Evolutionary conservation across 2,329 filamentous ascomycete genomes (phyloP).

Genomic region (Neocatenulostroma microsporum): DNA sequence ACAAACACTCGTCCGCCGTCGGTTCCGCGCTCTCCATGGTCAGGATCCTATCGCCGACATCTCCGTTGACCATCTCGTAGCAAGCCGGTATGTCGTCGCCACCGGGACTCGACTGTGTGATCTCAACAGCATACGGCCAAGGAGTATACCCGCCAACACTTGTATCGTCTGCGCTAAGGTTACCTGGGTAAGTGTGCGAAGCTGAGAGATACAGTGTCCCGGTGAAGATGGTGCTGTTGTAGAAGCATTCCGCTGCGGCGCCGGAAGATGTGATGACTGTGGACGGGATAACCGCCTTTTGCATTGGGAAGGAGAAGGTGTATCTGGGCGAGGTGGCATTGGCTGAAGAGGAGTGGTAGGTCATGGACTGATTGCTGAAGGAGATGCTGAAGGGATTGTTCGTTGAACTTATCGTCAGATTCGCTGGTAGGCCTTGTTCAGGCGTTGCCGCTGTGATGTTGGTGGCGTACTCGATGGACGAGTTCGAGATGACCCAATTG

Average conservation of each 20-base stretch:
- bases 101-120: conserved; percentile 45
- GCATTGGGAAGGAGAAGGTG: conserved; percentile 48
- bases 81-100: conserved; percentile 49
- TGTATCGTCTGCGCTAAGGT: conserved; percentile 8
- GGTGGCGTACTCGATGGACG: conserved; percentile 32
- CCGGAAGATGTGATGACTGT: conserved; percentile 38
- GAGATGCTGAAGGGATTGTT: conserved; percentile 49
- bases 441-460: conserved; percentile 54
- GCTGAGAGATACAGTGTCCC: conserved; percentile 48
- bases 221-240: conserved; percentile 48
- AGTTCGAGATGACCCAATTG: conserved; percentile 52
- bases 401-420: conserved; percentile 42
- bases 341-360: conserved; percentile 41
- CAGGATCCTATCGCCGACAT: conserved; percentile 30
- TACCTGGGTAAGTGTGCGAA: conserved; percentile 13
- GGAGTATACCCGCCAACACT: conserved; percentile 27
- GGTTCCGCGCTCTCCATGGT: conserved; percentile 30
- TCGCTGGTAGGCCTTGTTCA: conserved; percentile 28
- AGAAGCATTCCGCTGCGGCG: conserved; percentile 50
- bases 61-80: conserved; percentile 35
- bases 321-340: conserved; percentile 45
- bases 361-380: conserved; percentile 48
- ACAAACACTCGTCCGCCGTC: conserved; percentile 34
- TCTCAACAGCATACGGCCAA: conserved; percentile 54
- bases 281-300: conserved; percentile 47